Base-by-base conservation (phyloP, 2,329 filamentous ascomycete genomes). In the Aspergillus texensis region DNA sequence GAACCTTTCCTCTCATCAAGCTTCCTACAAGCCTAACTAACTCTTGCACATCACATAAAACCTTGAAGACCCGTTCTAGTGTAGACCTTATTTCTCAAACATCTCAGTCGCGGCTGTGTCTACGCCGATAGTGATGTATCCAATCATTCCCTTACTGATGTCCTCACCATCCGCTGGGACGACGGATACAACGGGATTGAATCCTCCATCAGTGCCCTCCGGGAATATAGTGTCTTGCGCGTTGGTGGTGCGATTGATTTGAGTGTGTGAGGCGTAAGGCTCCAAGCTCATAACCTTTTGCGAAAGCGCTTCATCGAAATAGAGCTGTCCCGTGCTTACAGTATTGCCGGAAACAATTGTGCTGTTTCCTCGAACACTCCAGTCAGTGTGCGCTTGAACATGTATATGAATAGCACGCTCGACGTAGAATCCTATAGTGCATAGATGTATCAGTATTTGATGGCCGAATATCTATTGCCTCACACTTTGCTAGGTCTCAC, bases 341-440 rank as follows among this genome's bases (percentile, higher is more conserved):
- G 70, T 71, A 41, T 73, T 67, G 4, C 71, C 63, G 11, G 65
- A 45, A 11, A 67, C 70, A 3, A 77, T 73, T 1, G 74, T 75
- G 50, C 71, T 65, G 54, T 77, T 71, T 6, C 30, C 62, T 6
- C 63, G 66, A 14, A 76, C n/a, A 3, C 61, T 59, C 67, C 67
- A 71, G 62, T 72, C 68, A 50, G 66, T 73, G 56, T 84, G 81
- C 0, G 79, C 76, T 63, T 81, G 75, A 53, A 82, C 72, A 67
- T 85, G 83, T 65, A 83, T 82, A 71, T 84, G 83, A 16, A 74
- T 76, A 1, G 82, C 72, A 12, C 82, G 78, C 1, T 78, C 73
- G 4, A 71, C 61, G 58, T 81, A 82, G 68, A 81, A 80, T 21
- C 80, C 79, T 71, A 28, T 11, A 65, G 9, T 36, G 36, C 19